A percentile compares a stretch with the other conserved stretches of the same genome.
These are phyloP conservation scores for Sonneratia caseolaris DNA, from an alignment of 345 rosid species.

Conservation along the genomic window DNA sequence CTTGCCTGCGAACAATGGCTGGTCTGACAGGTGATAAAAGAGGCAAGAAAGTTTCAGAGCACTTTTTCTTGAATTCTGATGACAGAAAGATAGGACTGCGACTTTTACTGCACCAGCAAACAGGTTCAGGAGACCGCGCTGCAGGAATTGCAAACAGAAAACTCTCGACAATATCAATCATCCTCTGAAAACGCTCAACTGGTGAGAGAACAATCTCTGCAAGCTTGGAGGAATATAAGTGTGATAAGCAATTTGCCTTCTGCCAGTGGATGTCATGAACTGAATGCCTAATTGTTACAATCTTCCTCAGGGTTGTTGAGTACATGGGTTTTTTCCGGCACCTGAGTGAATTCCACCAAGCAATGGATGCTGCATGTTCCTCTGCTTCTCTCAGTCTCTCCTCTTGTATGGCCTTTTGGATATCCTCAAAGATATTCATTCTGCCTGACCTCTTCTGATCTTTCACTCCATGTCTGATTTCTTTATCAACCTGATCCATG, in stretches of 20 bases:
- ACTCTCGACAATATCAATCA: constrained; percentile 70
- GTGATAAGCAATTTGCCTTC: constrained; percentile 38
- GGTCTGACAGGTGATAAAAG: constrained; percentile 82
- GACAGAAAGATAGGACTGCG: constrained; percentile 51
- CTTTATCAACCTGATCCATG: constrained; percentile 34
- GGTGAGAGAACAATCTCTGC: constrained; percentile 86
- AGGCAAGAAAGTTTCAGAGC: constrained; percentile 62
- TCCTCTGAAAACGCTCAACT: constrained; percentile 66
- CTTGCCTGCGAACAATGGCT: constrained; percentile 89
- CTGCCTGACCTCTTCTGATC: constrained; percentile 36
- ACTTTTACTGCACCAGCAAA: constrained; percentile 77
- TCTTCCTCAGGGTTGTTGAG: constrained; percentile 51
- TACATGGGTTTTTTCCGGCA: constrained; percentile 76
- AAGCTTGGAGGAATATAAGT: constrained; percentile 60
- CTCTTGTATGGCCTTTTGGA: constrained; percentile 59
- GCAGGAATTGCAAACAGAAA: constrained; percentile 96
- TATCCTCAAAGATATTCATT: constrained; percentile 77
- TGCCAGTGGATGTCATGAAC: constrained; percentile 44
- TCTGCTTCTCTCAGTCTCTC: constrained; percentile 68
- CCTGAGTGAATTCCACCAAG: constrained; percentile 99
- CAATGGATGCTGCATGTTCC: constrained; percentile 72
- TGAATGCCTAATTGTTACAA: constrained; percentile 52
- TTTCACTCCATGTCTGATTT: constrained; percentile 23
- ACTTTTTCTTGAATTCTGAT: constrained; percentile 45
- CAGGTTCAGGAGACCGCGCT: constrained; percentile 71